Percentiles rank a stretch among this genome's conserved stretches.
Evolutionary conservation across 2,329 filamentous ascomycete species (phyloP).

Genomic region (Arthrobotrys pseudoclavata): DNA sequence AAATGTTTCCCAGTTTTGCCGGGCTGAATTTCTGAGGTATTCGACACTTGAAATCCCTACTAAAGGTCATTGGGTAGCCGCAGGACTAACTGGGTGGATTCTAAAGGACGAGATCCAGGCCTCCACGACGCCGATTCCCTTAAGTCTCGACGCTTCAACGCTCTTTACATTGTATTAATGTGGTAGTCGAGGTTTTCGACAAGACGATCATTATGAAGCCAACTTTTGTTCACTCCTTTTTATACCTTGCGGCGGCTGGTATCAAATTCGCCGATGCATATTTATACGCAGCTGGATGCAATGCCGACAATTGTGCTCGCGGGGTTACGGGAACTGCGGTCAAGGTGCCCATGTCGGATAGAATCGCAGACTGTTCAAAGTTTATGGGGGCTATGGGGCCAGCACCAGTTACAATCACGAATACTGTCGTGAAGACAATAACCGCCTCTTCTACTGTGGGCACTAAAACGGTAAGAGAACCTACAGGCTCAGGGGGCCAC

Average conservation of each 20-base stretch:
- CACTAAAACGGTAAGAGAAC: slow-evolving; percentile 26
- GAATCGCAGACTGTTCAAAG: slow-evolving; percentile 34
- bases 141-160: slow-evolving; percentile 2
- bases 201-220: slow-evolving; percentile 43
- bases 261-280: slow-evolving; percentile 26
- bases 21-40: slow-evolving; percentile 19
- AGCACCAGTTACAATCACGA: background rate
- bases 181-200: slow-evolving; percentile 19
- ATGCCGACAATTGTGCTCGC: slow-evolving; percentile 44
- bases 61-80: slow-evolving; percentile 5
- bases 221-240: slow-evolving; percentile 36
- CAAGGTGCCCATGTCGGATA: background rate
- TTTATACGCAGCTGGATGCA: slow-evolving; percentile 1
- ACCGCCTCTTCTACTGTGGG: background rate
- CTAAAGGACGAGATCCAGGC: slow-evolving; percentile 17
- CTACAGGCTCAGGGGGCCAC: background rate
- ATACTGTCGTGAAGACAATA: slow-evolving; percentile 12
- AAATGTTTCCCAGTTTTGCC: slow-evolving; percentile 18
- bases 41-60: slow-evolving; percentile 5
- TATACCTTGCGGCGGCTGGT: slow-evolving; percentile 31
- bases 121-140: slow-evolving; percentile 11
- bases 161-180: slow-evolving; percentile 30
- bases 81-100: slow-evolving; percentile 23
- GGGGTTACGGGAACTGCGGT: slow-evolving; percentile 25
- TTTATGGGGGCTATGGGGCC: slow-evolving; percentile 38